These are phyloP conservation scores for Clitopilus passeckerianus DNA, from an alignment of 768 basidiomycete genomes.

Conservation along the genomic window DNA sequence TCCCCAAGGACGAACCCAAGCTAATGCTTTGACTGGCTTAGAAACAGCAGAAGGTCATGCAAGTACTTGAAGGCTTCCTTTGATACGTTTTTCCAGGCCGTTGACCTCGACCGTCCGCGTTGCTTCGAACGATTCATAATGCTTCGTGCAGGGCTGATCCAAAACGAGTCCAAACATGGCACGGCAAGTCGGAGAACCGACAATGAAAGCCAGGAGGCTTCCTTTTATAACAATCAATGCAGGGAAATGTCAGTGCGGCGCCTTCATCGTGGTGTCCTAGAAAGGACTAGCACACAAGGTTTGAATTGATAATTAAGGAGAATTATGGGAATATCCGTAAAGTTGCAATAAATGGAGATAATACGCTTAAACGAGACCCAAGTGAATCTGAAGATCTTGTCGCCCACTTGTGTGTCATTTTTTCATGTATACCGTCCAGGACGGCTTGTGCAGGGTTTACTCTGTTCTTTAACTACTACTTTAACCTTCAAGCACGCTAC, in stretches of 20 bases:
- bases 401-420: neutral
- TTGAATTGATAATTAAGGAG: neutral
- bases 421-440: neutral
- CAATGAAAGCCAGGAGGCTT: neutral
- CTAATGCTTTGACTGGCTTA: constrained; percentile 18
- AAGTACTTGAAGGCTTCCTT: constrained; percentile 57
- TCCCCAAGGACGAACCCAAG: neutral
- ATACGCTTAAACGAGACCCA: neutral
- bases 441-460: neutral
- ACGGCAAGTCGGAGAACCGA: neutral
- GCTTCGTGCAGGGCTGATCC: neutral
- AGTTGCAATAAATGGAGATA: neutral
- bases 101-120: neutral
- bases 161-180: neutral
- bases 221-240: neutral
- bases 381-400: constrained; percentile 1
- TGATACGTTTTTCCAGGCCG: constrained; percentile 5
- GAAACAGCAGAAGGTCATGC: constrained; percentile 68
- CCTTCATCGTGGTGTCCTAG: neutral
- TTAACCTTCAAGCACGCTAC: neutral
- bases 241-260: neutral
- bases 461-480: neutral
- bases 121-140: neutral
- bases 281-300: neutral
- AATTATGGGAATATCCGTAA: neutral